Conservation (phyloP, 257 asterid genomes). For the Rehmannia glutinosa region DNA sequence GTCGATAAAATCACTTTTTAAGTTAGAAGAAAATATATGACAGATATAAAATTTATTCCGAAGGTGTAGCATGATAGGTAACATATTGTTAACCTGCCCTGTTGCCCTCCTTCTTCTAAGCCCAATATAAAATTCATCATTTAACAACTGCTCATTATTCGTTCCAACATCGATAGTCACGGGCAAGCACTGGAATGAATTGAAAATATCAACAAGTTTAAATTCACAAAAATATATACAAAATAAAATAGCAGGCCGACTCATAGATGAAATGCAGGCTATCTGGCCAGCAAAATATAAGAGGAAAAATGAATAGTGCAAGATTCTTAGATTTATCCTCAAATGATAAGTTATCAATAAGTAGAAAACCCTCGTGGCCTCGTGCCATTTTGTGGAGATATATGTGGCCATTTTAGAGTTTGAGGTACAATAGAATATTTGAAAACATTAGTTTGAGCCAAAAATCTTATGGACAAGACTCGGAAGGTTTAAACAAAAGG, state of each 20-base stretch:
- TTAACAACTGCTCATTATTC: constrained; percentile 67
- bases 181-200: constrained; percentile 70
- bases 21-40: not conserved
- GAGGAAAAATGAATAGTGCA: too few species aligned
- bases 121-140: constrained; percentile 92
- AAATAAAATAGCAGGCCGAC: not conserved
- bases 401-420: too few species aligned
- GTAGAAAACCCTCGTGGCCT: too few species aligned
- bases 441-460: too few species aligned
- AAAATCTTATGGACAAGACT: too few species aligned
- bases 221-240: not conserved
- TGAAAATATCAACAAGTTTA: not conserved
- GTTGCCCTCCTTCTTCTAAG: constrained; percentile 90
- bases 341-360: too few species aligned
- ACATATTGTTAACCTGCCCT: constrained; percentile 58
- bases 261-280: too few species aligned
- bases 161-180: constrained; percentile 95
- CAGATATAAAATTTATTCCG: not conserved
- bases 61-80: not conserved
- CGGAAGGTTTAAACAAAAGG: too few species aligned
- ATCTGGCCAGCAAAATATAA: too few species aligned
- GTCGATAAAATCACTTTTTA: constrained; percentile 1
- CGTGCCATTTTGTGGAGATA: too few species aligned
- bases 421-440: too few species aligned
- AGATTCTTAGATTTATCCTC: too few species aligned